Conservation (phyloP, 2,329 filamentous ascomycete species). For the Pseudocercospora crystallina region DNA sequence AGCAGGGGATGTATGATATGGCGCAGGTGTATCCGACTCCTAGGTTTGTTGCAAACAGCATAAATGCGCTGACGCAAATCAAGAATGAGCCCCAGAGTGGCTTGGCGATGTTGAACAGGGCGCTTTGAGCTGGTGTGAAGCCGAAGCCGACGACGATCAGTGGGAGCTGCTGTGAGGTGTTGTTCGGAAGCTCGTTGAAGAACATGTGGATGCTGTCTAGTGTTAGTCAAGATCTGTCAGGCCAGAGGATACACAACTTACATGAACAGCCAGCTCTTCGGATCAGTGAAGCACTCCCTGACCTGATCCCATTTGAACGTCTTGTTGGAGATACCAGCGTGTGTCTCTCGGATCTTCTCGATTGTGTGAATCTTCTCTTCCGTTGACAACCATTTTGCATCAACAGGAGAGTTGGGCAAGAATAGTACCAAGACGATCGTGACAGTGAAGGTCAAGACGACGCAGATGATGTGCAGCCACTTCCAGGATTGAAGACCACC, state of each 20-base stretch:
- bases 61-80: slow-evolving; percentile 4
- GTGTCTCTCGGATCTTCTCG: slow-evolving; percentile 54
- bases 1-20: slow-evolving; percentile 6
- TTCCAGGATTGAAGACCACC: slow-evolving; percentile 11
- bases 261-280: slow-evolving; percentile 39
- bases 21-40: slow-evolving; percentile 8
- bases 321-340: slow-evolving; percentile 59
- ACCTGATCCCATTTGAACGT: slow-evolving; percentile 56
- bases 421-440: slow-evolving; percentile 58
- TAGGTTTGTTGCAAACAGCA: slow-evolving; percentile 6
- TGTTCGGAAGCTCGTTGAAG: slow-evolving; percentile 1
- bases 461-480: slow-evolving; percentile 44
- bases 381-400: slow-evolving; percentile 51
- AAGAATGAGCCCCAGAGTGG: slow-evolving; percentile 9
- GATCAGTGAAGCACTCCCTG: slow-evolving; percentile 55
- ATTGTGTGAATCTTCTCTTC: slow-evolving; percentile 55
- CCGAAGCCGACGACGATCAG: too few relatives aligned
- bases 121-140: slow-evolving; percentile 5
- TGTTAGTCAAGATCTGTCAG: too few relatives aligned
- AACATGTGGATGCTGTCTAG: slow-evolving; percentile 2
- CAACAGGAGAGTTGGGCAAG: slow-evolving; percentile 58
- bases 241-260: not conserved
- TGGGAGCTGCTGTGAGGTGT: not conserved
- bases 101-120: slow-evolving; percentile 8
- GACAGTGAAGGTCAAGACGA: slow-evolving; percentile 55